Conservation (phyloP, 805 yeast genomes). For the Saturnispora dispora region DNA sequence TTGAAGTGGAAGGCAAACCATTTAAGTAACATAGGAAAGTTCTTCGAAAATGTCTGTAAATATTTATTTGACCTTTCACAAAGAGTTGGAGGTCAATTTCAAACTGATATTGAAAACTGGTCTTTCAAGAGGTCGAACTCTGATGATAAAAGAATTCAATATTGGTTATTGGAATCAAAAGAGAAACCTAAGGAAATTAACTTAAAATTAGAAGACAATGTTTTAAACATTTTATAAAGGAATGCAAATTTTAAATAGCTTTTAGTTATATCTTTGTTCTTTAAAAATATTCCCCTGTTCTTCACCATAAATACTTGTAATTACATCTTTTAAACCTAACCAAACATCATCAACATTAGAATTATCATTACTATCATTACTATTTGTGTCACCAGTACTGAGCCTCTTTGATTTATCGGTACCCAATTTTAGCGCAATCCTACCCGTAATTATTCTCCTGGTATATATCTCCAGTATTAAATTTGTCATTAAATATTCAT, state of each 20-base stretch:
- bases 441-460: slow-evolving; percentile 25
- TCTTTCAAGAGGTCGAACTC: slow-evolving; percentile 17
- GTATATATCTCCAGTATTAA: slow-evolving; percentile 26
- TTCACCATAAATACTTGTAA: slow-evolving; percentile 41
- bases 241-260: neutral
- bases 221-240: neutral
- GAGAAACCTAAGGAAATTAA: slow-evolving; percentile 15
- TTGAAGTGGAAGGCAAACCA: slow-evolving; percentile 7
- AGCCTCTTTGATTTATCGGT: slow-evolving; percentile 19
- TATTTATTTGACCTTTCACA: slow-evolving; percentile 29
- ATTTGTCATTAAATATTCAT: slow-evolving; percentile 20
- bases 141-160: slow-evolving; percentile 14
- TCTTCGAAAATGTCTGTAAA: slow-evolving; percentile 36
- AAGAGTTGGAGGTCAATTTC: slow-evolving; percentile 8
- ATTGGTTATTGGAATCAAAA: slow-evolving; percentile 16
- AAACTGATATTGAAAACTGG: slow-evolving; percentile 15
- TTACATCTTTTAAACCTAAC: slow-evolving; percentile 41
- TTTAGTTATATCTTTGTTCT: slow-evolving; percentile 12
- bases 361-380: neutral
- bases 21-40: slow-evolving; percentile 20
- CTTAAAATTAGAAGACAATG: slow-evolving; percentile 4
- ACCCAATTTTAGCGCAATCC: slow-evolving; percentile 22
- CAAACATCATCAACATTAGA: slow-evolving; percentile 17
- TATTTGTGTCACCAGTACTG: neutral
- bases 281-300: slow-evolving; percentile 19